Evolutionary conservation across 768 basidiomycete species (phyloP).

Genomic region (Pleurotus citrinopileatus): DNA sequence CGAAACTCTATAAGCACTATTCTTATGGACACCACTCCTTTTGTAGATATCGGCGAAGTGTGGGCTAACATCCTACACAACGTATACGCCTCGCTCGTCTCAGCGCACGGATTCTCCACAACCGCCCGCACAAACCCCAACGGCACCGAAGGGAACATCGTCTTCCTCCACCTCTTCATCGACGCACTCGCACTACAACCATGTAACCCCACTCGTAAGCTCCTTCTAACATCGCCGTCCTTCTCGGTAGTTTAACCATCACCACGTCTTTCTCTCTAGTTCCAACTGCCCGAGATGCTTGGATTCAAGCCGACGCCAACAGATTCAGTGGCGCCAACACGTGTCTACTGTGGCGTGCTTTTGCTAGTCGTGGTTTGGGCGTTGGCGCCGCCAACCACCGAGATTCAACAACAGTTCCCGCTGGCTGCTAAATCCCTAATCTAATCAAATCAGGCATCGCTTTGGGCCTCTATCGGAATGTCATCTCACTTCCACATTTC

Average conservation of each 20-base stretch:
- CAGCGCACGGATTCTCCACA: conserved; percentile 5
- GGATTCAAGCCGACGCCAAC: conserved; percentile 38
- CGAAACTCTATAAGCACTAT: too few species aligned
- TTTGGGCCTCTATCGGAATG: too few species aligned
- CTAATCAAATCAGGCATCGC: too few species aligned
- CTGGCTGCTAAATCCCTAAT: conserved; percentile 24
- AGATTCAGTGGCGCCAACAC: conserved; percentile 32
- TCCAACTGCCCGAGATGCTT: conserved; percentile 29
- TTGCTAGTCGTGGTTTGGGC: conserved; percentile 28
- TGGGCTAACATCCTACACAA: conserved; percentile 11
- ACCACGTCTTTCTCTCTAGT: neutral
- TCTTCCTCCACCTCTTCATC: conserved; percentile 34
- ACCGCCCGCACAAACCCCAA: conserved; percentile 4
- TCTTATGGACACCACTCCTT: neutral
- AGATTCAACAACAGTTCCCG: conserved; percentile 28
- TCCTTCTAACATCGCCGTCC: too few species aligned
- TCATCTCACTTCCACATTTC: too few species aligned
- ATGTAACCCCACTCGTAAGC: conserved; percentile 19
- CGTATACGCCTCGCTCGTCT: conserved; percentile 7
- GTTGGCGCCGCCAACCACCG: conserved; percentile 17
- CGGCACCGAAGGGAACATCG: conserved; percentile 28
- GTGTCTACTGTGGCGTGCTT: conserved; percentile 34
- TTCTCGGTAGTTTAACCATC: too few species aligned
- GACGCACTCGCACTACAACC: conserved; percentile 34
- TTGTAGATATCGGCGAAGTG: conserved; percentile 8